Evolutionary conservation across 2,329 filamentous ascomycete species (phyloP).

Genomic region (Exophiala calicioides): DNA sequence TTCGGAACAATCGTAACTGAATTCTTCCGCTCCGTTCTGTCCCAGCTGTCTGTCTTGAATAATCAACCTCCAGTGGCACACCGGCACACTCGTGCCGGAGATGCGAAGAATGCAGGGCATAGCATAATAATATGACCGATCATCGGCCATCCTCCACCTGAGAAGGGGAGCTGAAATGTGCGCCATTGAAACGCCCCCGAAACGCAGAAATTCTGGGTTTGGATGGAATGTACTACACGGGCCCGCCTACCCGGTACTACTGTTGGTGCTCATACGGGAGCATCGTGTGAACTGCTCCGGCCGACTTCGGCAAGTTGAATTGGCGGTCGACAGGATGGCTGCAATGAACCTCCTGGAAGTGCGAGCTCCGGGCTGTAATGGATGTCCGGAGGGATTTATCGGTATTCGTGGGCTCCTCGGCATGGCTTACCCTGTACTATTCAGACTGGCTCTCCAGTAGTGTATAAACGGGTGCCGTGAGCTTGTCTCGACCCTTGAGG

Average conservation of each 20-base stretch:
- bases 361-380: too few relatives aligned
- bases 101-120: background rate
- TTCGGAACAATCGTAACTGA: too few relatives aligned
- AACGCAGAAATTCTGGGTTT: background rate
- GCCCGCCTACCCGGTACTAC: too few relatives aligned
- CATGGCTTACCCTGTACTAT: slow-evolving; percentile 3
- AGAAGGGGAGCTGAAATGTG: background rate
- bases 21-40: too few relatives aligned
- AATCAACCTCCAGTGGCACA: too few relatives aligned
- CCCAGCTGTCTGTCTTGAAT: too few relatives aligned
- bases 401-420: too few relatives aligned
- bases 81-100: too few relatives aligned
- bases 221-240: too few relatives aligned
- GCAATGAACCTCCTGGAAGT: background rate
- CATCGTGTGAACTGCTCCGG: too few relatives aligned
- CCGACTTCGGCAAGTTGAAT: background rate
- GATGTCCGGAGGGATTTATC: background rate
- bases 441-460: slow-evolving; percentile 66
- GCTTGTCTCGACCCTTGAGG: slow-evolving; percentile 87
- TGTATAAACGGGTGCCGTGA: slow-evolving; percentile 79
- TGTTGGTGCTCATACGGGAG: too few relatives aligned
- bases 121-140: background rate
- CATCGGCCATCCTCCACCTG: background rate
- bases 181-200: background rate
- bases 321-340: background rate